phyloP scores from a whole-genome alignment of 2,329 filamentous ascomycete species.

The Cercospora sesami region DNA sequence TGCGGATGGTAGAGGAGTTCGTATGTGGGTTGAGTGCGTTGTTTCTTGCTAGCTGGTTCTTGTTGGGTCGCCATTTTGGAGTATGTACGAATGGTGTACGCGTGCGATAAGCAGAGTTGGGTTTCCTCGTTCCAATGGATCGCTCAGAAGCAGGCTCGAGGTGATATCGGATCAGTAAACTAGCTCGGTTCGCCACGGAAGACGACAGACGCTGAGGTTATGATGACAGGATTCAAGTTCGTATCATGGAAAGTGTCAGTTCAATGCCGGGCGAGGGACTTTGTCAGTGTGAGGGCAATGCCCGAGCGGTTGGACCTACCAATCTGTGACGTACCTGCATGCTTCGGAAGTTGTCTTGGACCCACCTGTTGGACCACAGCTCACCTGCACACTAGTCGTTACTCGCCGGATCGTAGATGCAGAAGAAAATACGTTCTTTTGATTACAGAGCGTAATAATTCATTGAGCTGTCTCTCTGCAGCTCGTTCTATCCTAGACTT shows the following conservation, averaged over 20 bases:
- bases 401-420: neutral
- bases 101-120: neutral
- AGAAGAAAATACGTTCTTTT: neutral
- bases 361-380: neutral
- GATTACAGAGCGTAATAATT: neutral
- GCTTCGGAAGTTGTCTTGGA: neutral
- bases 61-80: constrained; percentile 19
- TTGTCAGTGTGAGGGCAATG: neutral
- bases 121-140: neutral
- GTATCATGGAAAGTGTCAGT: neutral
- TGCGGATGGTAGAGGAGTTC: constrained; percentile 63
- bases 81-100: neutral
- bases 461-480: neutral
- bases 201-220: neutral
- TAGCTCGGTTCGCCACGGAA: neutral
- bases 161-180: neutral
- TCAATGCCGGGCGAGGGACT: neutral
- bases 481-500: neutral
- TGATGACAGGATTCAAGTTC: neutral
- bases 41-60: constrained; percentile 20
- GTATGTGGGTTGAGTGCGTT: constrained; percentile 35
- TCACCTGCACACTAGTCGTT: neutral
- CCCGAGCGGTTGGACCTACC: neutral
- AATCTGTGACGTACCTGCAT: neutral
- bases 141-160: neutral